Evolutionary conservation across 768 basidiomycete species (phyloP), one percentile per base, ranked within the genome.

Genomic region (Rossbeevera mucosa): DNA sequence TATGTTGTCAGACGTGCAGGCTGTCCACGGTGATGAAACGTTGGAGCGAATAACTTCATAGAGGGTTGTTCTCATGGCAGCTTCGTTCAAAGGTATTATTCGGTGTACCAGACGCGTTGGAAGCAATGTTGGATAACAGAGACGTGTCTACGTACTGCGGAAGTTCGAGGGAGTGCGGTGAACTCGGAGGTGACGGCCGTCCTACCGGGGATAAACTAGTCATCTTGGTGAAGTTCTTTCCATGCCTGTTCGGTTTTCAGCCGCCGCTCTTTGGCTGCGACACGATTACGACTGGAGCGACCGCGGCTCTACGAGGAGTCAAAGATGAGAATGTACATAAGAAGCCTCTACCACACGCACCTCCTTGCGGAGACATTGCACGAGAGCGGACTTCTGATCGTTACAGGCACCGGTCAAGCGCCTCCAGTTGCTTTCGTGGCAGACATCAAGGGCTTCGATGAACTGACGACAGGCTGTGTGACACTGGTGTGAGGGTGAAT

Each of bases 351-450:
- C 24, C 44, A 36, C 18, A 50, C 72, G 54, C 64, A 89, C 88
- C 79, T 89, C 88, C 63, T 78, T 73, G 53, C 81, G 79, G 50
- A 91, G 72, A 71, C 88, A 91, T 49, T 73, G 71, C 61, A 86
- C 88, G 59, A 91, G 72, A 42, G 80, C 77, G 50, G 80, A 72
- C 70, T 91, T 91, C 47, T 77, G 74, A 52, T 63, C 71, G 61
- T 91, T 91, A 65, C 88, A 91, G 16, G 75, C 78, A 20, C 88
- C 88, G 1, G 82, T 79, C 55, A 85, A 76, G 56, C 81, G 80
- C 22, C 77, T 76, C 84, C 85, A 88, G 50, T 66, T 74, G 60
- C 73, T 78, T 18, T 72, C 64, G 62, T 91, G 88, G 62, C 88
- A 91, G 44, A 76, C 71, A 46, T 89, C 79, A 22, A 91, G 80